phyloP scores from a whole-genome alignment of 225 moss, liverwort and hornwort species.

The Sphagnum contortum region DNA sequence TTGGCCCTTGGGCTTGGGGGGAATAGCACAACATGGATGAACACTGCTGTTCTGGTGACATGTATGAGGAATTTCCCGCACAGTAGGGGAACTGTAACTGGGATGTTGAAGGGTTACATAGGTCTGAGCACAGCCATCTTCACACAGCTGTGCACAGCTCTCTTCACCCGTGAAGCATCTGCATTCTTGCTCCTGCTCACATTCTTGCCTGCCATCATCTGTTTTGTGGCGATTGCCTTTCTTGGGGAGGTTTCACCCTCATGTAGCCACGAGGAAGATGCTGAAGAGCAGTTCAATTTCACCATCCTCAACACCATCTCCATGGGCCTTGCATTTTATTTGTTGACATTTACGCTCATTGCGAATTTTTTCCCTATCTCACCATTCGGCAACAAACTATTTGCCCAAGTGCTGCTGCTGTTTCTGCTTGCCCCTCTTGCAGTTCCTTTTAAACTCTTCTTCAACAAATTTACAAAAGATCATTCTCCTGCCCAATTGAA shows the following conservation, averaged over 20 bases:
- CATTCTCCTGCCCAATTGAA: background rate
- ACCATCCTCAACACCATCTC: constrained; percentile 44
- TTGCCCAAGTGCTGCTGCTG: constrained; percentile 47
- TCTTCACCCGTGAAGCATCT: constrained; percentile 40
- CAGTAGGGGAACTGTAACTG: constrained; percentile 53
- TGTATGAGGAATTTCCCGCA: constrained; percentile 51
- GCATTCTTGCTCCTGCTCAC: constrained; percentile 49
- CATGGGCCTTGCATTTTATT: constrained; percentile 41
- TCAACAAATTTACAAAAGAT: background rate
- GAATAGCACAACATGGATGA: constrained; percentile 94
- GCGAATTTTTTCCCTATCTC: constrained; percentile 32
- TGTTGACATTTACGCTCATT: constrained; percentile 44
- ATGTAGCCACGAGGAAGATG: constrained; percentile 28
- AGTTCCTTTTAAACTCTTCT: constrained; percentile 24
- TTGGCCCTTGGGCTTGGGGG: constrained; percentile 71
- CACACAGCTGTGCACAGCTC: constrained; percentile 54
- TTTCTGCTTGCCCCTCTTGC: constrained; percentile 42
- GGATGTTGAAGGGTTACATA: constrained; percentile 59
- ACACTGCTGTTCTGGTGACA: constrained; percentile 66
- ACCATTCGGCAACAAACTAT: constrained; percentile 21
- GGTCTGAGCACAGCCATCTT: constrained; percentile 65
- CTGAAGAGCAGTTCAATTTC: constrained; percentile 36
- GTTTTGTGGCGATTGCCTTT: constrained; percentile 31
- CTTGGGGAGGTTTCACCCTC: constrained; percentile 39
- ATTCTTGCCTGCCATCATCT: constrained; percentile 32